These are phyloP conservation scores for Pezicula neosporulosa DNA, from an alignment of 2,329 filamentous ascomycete genomes.

Conservation along the genomic window DNA sequence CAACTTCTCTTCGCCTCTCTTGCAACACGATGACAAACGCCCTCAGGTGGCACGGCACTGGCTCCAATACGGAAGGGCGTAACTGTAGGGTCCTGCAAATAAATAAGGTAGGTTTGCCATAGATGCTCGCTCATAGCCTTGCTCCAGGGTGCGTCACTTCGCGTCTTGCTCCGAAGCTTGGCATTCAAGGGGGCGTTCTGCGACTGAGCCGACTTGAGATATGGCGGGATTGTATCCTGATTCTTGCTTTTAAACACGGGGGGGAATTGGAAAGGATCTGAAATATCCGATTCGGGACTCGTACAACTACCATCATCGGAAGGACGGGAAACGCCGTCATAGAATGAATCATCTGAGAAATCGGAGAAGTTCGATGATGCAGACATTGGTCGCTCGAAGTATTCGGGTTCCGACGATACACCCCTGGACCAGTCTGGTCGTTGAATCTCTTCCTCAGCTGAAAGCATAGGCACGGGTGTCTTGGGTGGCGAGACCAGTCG, in stretches of 20 bases:
- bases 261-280: slow-evolving; percentile 30
- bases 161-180: slow-evolving; percentile 24
- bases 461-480: slow-evolving; percentile 46
- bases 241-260: slow-evolving; percentile 19
- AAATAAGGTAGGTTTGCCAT: slow-evolving; percentile 62
- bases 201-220: slow-evolving; percentile 2
- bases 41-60: slow-evolving; percentile 60
- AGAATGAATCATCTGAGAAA: slow-evolving; percentile 54
- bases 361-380: slow-evolving; percentile 35
- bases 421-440: slow-evolving; percentile 27
- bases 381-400: slow-evolving; percentile 22
- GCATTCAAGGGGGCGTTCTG: slow-evolving; percentile 13
- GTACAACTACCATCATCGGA: slow-evolving; percentile 54
- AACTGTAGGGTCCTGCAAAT: slow-evolving; percentile 63
- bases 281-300: slow-evolving; percentile 44
- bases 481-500: slow-evolving; percentile 46
- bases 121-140: slow-evolving; percentile 62
- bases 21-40: slow-evolving; percentile 63
- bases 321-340: slow-evolving; percentile 50
- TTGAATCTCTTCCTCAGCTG: slow-evolving; percentile 11
- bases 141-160: slow-evolving; percentile 53
- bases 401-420: slow-evolving; percentile 12
- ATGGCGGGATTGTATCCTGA: slow-evolving; percentile 7
- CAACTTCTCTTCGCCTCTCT: slow-evolving; percentile 63
- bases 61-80: slow-evolving; percentile 63